Conservation (phyloP, 768 basidiomycete genomes). For the Psilocybe sp. region DNA sequence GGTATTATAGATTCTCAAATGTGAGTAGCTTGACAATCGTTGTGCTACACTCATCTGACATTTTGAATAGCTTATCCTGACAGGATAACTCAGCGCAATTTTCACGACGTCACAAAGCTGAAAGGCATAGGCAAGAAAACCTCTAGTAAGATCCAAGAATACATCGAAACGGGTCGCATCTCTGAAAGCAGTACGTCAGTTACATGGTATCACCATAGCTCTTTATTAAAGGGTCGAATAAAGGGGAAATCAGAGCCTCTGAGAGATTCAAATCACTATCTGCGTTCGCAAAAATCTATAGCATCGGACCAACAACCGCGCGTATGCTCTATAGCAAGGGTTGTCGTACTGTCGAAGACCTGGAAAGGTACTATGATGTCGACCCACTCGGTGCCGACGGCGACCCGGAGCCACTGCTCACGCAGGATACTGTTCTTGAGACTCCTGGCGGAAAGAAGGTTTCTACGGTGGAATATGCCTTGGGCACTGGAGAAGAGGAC, state of each 20-base stretch:
- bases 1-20: constrained; percentile 25
- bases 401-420: neutral
- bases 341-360: constrained; percentile 64
- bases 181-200: constrained; percentile 54
- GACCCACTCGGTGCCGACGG: constrained; percentile 9
- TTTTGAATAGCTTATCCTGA: constrained; percentile 44
- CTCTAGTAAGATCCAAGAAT: constrained; percentile 58
- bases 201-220: too few relatives aligned
- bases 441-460: constrained; percentile 32
- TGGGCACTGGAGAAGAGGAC: neutral
- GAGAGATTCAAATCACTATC: constrained; percentile 56
- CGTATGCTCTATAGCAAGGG: constrained; percentile 62
- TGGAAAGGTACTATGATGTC: constrained; percentile 64
- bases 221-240: neutral
- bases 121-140: constrained; percentile 53
- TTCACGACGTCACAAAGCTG: constrained; percentile 35
- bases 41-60: neutral
- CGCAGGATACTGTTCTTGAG: constrained; percentile 19
- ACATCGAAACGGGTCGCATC: constrained; percentile 49
- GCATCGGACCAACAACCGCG: constrained; percentile 73
- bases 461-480: neutral
- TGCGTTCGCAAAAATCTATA: constrained; percentile 62
- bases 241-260: constrained; percentile 46
- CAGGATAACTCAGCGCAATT: constrained; percentile 24
- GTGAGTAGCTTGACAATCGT: constrained; percentile 11